Evolutionary conservation across 169 alveolate species (phyloP).

Genomic region (Sarcocystis neurona): DNA sequence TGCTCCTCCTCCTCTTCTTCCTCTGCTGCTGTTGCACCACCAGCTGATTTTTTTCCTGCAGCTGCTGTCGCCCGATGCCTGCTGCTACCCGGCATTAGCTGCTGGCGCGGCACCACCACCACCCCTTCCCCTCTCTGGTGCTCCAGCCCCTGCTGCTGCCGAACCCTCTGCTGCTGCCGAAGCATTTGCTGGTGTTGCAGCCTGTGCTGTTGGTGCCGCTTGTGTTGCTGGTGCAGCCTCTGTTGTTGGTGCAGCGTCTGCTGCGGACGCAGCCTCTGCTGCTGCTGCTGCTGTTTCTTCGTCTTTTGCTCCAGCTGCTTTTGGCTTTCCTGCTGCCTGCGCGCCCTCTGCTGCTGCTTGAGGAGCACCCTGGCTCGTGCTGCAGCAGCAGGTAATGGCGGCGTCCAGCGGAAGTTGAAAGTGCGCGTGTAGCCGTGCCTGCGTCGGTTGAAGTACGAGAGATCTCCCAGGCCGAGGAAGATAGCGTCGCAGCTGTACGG

Average conservation of each 20-base stretch:
- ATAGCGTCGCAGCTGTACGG: conserved; percentile 25
- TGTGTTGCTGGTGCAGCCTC: background rate
- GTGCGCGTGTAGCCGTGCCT: background rate
- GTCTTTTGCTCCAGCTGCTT: background rate
- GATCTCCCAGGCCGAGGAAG: conserved; percentile 29
- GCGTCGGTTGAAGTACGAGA: background rate
- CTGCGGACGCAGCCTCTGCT: background rate
- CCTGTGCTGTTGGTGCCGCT: background rate
- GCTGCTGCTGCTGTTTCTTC: background rate
- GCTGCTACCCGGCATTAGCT: too few relatives aligned
- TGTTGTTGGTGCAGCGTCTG: background rate
- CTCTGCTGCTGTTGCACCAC: too few relatives aligned
- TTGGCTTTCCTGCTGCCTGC: background rate
- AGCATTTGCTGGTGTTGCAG: background rate
- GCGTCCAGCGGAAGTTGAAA: conserved; percentile 27
- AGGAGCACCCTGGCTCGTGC: background rate
- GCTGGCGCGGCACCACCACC: too few relatives aligned
- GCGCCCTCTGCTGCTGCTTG: background rate
- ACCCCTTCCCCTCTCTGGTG: too few relatives aligned
- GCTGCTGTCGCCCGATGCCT: too few relatives aligned
- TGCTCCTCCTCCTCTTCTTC: too few relatives aligned
- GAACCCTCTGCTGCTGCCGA: too few relatives aligned
- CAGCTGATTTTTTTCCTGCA: too few relatives aligned
- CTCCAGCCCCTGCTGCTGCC: too few relatives aligned
- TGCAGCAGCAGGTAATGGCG: background rate